A percentile compares a stretch with the other conserved stretches of the same genome.
These are phyloP conservation scores for Fraxinus sp. DNA, from an alignment of 305 asterid species.

Conservation along the genomic window DNA sequence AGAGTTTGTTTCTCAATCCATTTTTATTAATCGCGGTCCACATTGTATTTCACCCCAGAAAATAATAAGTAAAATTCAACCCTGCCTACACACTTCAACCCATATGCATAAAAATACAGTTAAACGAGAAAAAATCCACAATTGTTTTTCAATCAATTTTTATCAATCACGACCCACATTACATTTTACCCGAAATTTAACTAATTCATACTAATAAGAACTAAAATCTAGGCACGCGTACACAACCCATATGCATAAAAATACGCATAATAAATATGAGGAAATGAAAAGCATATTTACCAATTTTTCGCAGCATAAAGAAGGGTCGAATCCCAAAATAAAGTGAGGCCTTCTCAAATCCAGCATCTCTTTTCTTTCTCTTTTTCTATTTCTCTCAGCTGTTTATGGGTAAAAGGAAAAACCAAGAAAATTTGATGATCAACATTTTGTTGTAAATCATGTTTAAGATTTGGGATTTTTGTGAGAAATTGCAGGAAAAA, in stretches of 20 bases:
- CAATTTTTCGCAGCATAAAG: conserved; percentile 57
- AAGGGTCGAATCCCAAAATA: conserved; percentile 71
- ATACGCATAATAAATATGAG: neutral
- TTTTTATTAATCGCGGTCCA: conserved; percentile 9
- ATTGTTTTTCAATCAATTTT: conserved; percentile 4
- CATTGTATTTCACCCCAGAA: conserved; percentile 25
- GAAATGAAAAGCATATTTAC: conserved; percentile 36
- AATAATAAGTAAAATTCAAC: neutral
- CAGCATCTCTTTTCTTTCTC: conserved; percentile 41
- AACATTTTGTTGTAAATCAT: conserved; percentile 28
- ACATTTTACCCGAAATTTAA: conserved; percentile 13
- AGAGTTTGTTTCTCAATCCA: conserved; percentile 1
- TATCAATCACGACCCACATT: conserved; percentile 25
- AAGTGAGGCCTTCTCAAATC: conserved; percentile 62
- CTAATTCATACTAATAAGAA: neutral
- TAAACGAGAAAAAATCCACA: neutral
- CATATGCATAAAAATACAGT: conserved; percentile 6
- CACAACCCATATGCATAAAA: neutral
- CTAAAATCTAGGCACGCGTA: neutral
- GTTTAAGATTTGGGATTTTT: conserved; percentile 9
- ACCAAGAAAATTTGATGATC: conserved; percentile 20
- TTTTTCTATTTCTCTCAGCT: conserved; percentile 25
- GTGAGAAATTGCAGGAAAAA: neutral
- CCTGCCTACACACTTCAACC: neutral
- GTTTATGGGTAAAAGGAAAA: conserved; percentile 4